Percentiles rank a stretch among this genome's conserved stretches.
These are phyloP conservation scores for Fraxinus quadrangulata DNA, from an alignment of 257 asterid species.

Conservation along the genomic window DNA sequence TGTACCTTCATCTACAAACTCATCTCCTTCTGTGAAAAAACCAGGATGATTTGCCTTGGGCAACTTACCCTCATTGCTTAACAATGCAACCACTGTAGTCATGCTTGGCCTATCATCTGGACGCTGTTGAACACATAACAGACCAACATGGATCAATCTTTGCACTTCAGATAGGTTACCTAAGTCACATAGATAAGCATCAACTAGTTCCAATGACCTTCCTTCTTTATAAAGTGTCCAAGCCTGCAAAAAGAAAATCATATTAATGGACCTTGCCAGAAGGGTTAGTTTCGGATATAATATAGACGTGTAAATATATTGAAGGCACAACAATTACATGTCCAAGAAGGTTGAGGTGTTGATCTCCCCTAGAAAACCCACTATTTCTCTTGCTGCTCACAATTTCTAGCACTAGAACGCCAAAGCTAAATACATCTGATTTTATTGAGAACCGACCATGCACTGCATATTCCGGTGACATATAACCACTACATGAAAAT, in stretches of 20 bases:
- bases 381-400: slow-evolving; percentile 42
- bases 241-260: slow-evolving; percentile 27
- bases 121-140: slow-evolving; percentile 31
- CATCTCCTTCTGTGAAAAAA: slow-evolving; percentile 29
- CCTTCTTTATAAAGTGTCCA: slow-evolving; percentile 44
- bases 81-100: slow-evolving; percentile 27
- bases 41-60: slow-evolving; percentile 37
- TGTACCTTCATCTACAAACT: slow-evolving; percentile 7
- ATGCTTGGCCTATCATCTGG: slow-evolving; percentile 33
- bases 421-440: slow-evolving; percentile 45
- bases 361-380: slow-evolving; percentile 29
- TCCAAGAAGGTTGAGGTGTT: slow-evolving; percentile 44
- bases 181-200: slow-evolving; percentile 10
- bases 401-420: slow-evolving; percentile 41
- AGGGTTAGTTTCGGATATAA: neutral
- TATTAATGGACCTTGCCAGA: neutral
- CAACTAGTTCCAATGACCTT: slow-evolving; percentile 35
- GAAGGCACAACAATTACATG: slow-evolving; percentile 18
- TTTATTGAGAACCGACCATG: slow-evolving; percentile 36
- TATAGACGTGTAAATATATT: neutral
- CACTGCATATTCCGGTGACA: slow-evolving; percentile 32
- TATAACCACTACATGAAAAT: slow-evolving; percentile 28
- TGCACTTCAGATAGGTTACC: slow-evolving; percentile 7
- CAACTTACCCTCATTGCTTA: slow-evolving; percentile 15
- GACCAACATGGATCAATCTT: slow-evolving; percentile 34